Conservation (phyloP, 2,329 filamentous ascomycete species). For the Hypoxylon sp. region DNA sequence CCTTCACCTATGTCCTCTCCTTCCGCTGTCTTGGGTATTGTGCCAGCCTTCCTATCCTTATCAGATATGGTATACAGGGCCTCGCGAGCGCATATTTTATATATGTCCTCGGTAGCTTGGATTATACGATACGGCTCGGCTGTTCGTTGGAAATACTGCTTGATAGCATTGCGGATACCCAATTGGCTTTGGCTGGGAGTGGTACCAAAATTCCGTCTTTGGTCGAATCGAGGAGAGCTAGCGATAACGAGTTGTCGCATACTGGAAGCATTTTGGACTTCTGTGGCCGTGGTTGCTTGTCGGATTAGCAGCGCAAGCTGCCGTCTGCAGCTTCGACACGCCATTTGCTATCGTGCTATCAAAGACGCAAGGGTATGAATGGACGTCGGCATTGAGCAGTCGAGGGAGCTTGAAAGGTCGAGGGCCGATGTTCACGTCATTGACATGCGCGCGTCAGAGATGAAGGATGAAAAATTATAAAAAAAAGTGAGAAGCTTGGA, state of each 20-base stretch:
- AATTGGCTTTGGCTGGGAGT: conserved; percentile 53
- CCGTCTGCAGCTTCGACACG: conserved; percentile 64
- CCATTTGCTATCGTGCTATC: conserved; percentile 56
- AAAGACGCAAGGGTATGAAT: not conserved
- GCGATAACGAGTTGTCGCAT: conserved; percentile 19
- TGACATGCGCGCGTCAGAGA: conserved; percentile 38
- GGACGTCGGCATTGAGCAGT: conserved; percentile 21
- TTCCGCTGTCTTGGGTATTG: conserved; percentile 78
- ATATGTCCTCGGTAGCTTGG: conserved; percentile 82
- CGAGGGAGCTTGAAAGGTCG: conserved; percentile 7
- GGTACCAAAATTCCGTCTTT: conserved; percentile 57
- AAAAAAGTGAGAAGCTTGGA: conserved; percentile 35
- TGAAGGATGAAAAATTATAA: conserved; percentile 22
- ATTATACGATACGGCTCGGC: conserved; percentile 79
- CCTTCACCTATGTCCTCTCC: conserved; percentile 87
- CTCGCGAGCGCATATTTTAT: conserved; percentile 79
- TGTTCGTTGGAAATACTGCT: conserved; percentile 38
- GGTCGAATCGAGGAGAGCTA: conserved; percentile 31
- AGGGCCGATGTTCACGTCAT: conserved; percentile 39
- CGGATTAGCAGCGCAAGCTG: conserved; percentile 56
- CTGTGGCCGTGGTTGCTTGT: conserved; percentile 46
- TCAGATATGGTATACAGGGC: conserved; percentile 84
- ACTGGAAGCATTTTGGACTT: conserved; percentile 43
- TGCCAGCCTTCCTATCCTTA: conserved; percentile 73
- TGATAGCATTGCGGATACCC: conserved; percentile 54